Evolutionary conservation across 2,329 filamentous ascomycete species (phyloP), one percentile per base, ranked within the genome.

Genomic region (Zasmidium angulare): DNA sequence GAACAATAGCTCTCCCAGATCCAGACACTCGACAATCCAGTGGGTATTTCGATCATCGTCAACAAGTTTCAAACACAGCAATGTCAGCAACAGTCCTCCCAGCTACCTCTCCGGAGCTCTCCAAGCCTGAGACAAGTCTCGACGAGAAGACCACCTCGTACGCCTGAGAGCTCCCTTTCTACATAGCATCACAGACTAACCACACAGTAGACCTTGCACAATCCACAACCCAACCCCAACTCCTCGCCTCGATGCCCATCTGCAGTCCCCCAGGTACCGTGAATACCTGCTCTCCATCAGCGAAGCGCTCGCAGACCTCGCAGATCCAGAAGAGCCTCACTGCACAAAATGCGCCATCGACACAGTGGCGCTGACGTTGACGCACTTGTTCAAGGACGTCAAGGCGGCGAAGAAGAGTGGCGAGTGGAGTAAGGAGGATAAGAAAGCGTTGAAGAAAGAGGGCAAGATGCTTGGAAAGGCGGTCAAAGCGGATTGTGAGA

Each of bases 381-480:
- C 29, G 12, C 36, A 24, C 3, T 36, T 56, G 6, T 7, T 46
- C 21, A 52, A 43, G 49, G 53, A 60, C 20, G 14, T 60, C 19
- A 50, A 50, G 22, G 24, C 48, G n/a, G 53, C 22, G 26, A 56
- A 55, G 26, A 36, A 50, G 43, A 53, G 17, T 46, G 53, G 48
- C 19, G 48, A 19, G 22, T 50, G 53, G 53, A 48, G 17, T 4
- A 53, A 50, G 12, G 50, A 58, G 40, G 53, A 56, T 47, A 52
- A 55, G 57, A 60, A 56, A 17, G 47, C 48, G 14, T 20, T 60
- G 48, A 60, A 60, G 36, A 55, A 51, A 21, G 57, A 59, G 36
- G 47, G 31, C 10, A 59, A 59, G 24, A 24, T 47, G 1, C 21
- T 59, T 20, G 57, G 52, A n/a, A 59, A 59, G 26, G 57, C 26